Evolutionary conservation across 352 stramenopile species (phyloP).

Genomic region (Pythium phragmiticola): DNA sequence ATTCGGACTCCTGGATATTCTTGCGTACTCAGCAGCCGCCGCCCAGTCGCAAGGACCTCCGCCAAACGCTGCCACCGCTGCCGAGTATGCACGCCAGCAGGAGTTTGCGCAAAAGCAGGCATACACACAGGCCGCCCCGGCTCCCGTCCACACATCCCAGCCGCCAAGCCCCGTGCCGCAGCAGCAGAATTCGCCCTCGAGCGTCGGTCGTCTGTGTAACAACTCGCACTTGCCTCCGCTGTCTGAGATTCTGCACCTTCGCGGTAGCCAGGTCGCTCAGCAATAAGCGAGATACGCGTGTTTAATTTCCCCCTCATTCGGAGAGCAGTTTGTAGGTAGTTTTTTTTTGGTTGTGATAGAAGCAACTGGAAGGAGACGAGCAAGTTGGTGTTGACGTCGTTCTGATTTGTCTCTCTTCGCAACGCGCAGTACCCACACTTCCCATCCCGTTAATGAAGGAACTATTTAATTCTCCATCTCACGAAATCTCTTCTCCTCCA

Average conservation of each 20-base stretch:
- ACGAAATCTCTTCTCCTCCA: too few species aligned
- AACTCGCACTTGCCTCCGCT: slow-evolving; percentile 65
- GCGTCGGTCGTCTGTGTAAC: slow-evolving; percentile 32
- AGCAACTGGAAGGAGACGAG: slow-evolving; percentile 24
- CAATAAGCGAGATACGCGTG: slow-evolving; percentile 19
- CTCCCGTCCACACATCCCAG: slow-evolving; percentile 3
- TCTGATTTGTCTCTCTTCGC: neutral
- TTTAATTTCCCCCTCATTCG: slow-evolving; percentile 1
- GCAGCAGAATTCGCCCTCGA: slow-evolving; percentile 12
- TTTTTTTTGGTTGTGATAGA: slow-evolving; percentile 26
- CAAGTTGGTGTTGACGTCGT: slow-evolving; percentile 6
- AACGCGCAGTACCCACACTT: neutral
- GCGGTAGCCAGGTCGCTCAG: slow-evolving; percentile 36
- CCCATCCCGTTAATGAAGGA: slow-evolving; percentile 2
- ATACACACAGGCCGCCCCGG: slow-evolving; percentile 5
- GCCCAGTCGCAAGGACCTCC: slow-evolving; percentile 23
- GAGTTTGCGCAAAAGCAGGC: slow-evolving; percentile 22
- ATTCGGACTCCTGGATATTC: slow-evolving; percentile 63
- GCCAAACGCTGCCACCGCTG: slow-evolving; percentile 23
- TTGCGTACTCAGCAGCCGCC: slow-evolving; percentile 57
- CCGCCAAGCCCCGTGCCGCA: slow-evolving; percentile 15
- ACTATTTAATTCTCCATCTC: slow-evolving; percentile 24
- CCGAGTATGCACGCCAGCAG: slow-evolving; percentile 23
- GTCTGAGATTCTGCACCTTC: slow-evolving; percentile 69
- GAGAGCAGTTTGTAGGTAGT: slow-evolving; percentile 23